Evolutionary conservation across 495 filamentous ascomycete genomes (phyloP), one percentile per base, ranked within the genome.

Genomic region (Podospora fimiseda): DNA sequence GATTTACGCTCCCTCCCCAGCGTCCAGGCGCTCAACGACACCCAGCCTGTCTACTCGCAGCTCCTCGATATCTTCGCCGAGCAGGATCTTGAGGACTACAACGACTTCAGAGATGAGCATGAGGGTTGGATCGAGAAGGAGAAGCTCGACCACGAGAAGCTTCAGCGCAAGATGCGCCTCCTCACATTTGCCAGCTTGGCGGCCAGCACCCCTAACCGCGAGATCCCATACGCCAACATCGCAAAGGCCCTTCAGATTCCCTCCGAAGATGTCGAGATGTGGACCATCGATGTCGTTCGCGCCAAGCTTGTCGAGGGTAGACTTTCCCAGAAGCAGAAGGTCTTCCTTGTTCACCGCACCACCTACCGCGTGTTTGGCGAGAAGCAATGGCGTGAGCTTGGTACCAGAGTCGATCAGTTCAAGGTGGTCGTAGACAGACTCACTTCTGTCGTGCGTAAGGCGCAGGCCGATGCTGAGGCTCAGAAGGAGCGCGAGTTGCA

Each of bases 241-340:
- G 79, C 86, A 39, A 82, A 85, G 52, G 82, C 89, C 4, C 80
- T 98, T 33, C 85, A 91, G 67, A 83, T 98, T 38, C 82, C 87
- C 15, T 57, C 66, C 22, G 83, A 86, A 51, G 89, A 96, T 42
- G 89, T 96, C 9, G 93, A 98, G 78, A 86, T 90, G 79, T 98
- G 93, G 93, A 86, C 95, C 47, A 98, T 98, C 58, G 94, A 98
- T 69, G 89, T 92, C 45, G 95, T 98, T 70, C 87, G 94, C 38
- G 89, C 90, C 38, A 88, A 88, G 30, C 83, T 98, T 16, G 87
- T 97, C 47, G 93, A 98, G 74, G 93, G 93, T 56, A 91, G 93
- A 70, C 79, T 99, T 46, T 88, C 84, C 19, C 93, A 99, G 74
- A 79, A 89, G 61, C 88, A 88, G 57, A 82, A 89, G 64, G 86